phyloP scores from a whole-genome alignment of 495 filamentous ascomycete genomes.

The Tuber umbilicatum region DNA sequence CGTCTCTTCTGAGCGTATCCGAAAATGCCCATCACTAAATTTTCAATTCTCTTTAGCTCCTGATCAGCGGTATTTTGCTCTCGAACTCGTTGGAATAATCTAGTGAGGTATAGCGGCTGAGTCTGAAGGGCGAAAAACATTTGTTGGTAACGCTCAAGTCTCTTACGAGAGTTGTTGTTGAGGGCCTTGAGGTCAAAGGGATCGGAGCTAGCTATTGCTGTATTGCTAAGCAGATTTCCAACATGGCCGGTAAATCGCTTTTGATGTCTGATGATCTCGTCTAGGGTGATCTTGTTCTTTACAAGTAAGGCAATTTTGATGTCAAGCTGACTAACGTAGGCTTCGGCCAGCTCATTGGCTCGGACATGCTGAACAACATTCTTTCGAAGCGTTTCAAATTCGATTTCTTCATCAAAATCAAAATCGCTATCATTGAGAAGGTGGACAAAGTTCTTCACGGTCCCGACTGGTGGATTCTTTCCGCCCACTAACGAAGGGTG shows the following conservation, averaged over 20 bases:
- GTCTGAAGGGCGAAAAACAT: conserved; percentile 97
- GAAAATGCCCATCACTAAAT: conserved; percentile 92
- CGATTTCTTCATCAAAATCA: conserved; percentile 97
- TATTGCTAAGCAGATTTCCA: conserved; percentile 77
- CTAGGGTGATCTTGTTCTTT: conserved; percentile 98
- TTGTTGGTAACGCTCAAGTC: conserved; percentile 93
- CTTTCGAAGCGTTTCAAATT: conserved; percentile 87
- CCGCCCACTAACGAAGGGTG: conserved; percentile 63
- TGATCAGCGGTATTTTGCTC: conserved; percentile 83
- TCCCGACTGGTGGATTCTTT: conserved; percentile 95
- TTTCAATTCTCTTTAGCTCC: conserved; percentile 83
- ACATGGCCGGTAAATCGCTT: conserved; percentile 91
- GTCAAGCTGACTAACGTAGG: conserved; percentile 95
- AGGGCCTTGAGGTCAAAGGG: conserved; percentile 94
- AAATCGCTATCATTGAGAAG: conserved; percentile 96
- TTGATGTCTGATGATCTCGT: conserved; percentile 96
- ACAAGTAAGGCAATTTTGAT: conserved; percentile 98
- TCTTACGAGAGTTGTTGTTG: conserved; percentile 90
- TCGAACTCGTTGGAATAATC: conserved; percentile 74
- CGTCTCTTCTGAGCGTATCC: conserved; percentile 93
- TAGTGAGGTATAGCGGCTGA: conserved; percentile 85
- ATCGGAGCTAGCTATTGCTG: conserved; percentile 77
- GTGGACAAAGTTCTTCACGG: conserved; percentile 96
- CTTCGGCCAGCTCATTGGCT: conserved; percentile 92
- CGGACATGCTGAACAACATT: conserved; percentile 93